Percentiles rank a stretch among this genome's conserved stretches.
phyloP scores from a whole-genome alignment of 352 stramenopile species.

The Pythium pectinolyticum region DNA sequence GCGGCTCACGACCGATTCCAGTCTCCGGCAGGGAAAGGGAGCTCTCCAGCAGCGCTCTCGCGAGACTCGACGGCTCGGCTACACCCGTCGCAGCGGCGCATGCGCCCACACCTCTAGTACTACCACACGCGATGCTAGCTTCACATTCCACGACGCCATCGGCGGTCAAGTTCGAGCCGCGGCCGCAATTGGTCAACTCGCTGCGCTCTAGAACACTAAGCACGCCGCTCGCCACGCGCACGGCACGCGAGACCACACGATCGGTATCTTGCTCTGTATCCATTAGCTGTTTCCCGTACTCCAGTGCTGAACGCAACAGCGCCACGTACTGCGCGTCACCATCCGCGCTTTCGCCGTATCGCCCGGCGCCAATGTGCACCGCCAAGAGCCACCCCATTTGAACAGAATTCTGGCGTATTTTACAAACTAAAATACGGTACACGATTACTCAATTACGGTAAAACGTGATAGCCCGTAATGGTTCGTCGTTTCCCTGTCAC shows the following conservation, averaged over 20 bases:
- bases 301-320: conserved; percentile 36
- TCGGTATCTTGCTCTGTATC: not conserved
- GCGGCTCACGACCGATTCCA: conserved; percentile 43
- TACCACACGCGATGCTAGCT: conserved; percentile 51
- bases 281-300: conserved; percentile 17
- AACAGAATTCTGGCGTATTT: no score
- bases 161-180: conserved; percentile 56
- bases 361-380: conserved; percentile 60
- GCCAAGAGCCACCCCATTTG: conserved; percentile 52
- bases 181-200: conserved; percentile 54
- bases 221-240: conserved; percentile 35
- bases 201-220: conserved; percentile 50
- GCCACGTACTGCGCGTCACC: conserved; percentile 45
- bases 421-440: no score
- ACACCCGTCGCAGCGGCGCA: conserved; percentile 54
- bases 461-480: no score
- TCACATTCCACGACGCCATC: conserved; percentile 54
- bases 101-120: conserved; percentile 34
- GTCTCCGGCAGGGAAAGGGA: not conserved
- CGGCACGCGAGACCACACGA: conserved; percentile 6
- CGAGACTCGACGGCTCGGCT: conserved; percentile 45
- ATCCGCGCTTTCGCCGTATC: conserved; percentile 32
- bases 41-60: conserved; percentile 42
- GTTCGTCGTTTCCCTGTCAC: no score
- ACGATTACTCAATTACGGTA: no score